Percentiles rank a stretch among this genome's conserved stretches.
These are phyloP conservation scores for Stereum hirsutum DNA, from an alignment of 1,284 basidiomycete genomes.

Conservation along the genomic window DNA sequence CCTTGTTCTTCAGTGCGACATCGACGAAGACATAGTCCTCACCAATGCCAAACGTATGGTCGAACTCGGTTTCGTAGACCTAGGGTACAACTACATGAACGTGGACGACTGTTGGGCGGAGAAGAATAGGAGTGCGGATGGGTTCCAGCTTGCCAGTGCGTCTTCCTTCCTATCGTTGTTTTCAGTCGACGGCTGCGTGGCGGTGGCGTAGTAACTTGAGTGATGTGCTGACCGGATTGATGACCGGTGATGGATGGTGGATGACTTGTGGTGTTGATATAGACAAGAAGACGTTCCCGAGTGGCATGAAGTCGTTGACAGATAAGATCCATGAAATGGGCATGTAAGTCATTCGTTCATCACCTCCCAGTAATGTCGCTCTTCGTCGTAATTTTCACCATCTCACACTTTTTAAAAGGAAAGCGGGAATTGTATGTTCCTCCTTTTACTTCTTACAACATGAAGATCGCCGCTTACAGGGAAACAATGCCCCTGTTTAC, in stretches of 20 bases:
- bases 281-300: conserved; percentile 37
- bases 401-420: neutral
- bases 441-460: neutral
- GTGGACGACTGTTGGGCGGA: conserved; percentile 53
- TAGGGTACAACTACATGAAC: conserved; percentile 44
- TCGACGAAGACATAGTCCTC: conserved; percentile 40
- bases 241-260: no score
- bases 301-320: conserved; percentile 43
- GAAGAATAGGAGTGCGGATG: conserved; percentile 33
- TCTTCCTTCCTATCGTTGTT: neutral
- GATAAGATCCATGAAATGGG: conserved; percentile 40
- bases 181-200: no score
- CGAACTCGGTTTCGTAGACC: conserved; percentile 35
- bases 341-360: conserved; percentile 34
- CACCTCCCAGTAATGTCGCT: neutral
- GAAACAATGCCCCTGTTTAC: no score
- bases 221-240: no score
- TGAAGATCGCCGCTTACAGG: no score
- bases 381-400: neutral
- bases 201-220: no score
- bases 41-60: conserved; percentile 38
- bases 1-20: conserved; percentile 38
- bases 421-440: conserved; percentile 6
- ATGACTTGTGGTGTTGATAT: conserved; percentile 17
- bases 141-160: conserved; percentile 36